Evolutionary conservation across 2,329 filamentous ascomycete genomes (phyloP), one percentile per base, ranked within the genome.

Genomic region (Neobulgaria alba): DNA sequence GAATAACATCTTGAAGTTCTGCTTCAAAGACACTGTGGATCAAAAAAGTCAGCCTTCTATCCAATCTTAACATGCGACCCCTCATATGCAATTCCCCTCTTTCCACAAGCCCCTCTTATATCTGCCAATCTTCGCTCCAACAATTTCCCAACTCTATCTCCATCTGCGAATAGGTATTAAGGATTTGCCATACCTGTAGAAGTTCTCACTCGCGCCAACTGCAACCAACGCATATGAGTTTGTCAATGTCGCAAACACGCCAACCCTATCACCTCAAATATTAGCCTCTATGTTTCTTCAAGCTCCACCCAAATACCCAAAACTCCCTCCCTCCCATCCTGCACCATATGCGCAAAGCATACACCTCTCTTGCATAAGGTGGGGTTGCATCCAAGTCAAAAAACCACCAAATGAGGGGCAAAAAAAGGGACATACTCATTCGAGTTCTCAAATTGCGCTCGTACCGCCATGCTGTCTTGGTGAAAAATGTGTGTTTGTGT

Each of bases 141-240:
- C 10, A n/a, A n/a, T n/a, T n/a, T n/a, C n/a, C n/a, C n/a, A n/a
- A n/a, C n/a, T n/a, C n/a, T n/a, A n/a, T n/a, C n/a, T n/a, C n/a
- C n/a, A n/a, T n/a, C n/a, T n/a, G n/a, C n/a, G n/a, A n/a, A n/a
- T n/a, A n/a, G n/a, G n/a, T n/a, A n/a, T 29, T 5, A 4, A 37
- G 30, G 16, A 36, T 17, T 15, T 17, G 16, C 29, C 65, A 48
- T 63, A 82, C 79, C 78, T 89, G 79, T 96, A 96, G 68, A 98
- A 98, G 77, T 96, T 96, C 73, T 95, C 89, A 60, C 87, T 95
- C 57, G 86, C 89, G 61, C 92, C 92, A 53, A 95, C 79, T 51
- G 90, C 89, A 56, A 95, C 87, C 57, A 98, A 75, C 56, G 89
- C 88, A 67, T 95, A 98, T 46, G 87, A 90, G 69, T 98, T 98